Percentiles rank a stretch among this genome's conserved stretches.
These are phyloP conservation scores for Solanum bulbocastanum DNA, from an alignment of 257 asterid genomes.

Conservation along the genomic window DNA sequence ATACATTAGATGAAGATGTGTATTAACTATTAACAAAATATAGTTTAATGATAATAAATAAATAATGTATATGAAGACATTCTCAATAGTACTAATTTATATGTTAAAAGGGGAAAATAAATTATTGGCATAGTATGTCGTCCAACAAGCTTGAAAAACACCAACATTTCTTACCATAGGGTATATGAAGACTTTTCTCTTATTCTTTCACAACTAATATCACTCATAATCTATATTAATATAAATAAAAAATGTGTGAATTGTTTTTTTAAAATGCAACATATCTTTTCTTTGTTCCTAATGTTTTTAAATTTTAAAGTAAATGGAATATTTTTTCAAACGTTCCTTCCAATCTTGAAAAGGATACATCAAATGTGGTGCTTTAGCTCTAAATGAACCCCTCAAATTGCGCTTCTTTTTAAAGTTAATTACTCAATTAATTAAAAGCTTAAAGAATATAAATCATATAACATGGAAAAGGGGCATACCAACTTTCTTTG, in stretches of 20 bases:
- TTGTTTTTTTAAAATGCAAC: background rate
- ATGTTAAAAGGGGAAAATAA: background rate
- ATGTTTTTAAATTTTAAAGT: background rate
- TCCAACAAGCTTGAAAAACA: background rate
- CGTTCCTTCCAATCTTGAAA: background rate
- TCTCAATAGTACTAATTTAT: background rate
- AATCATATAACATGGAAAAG: background rate
- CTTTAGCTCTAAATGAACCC: background rate
- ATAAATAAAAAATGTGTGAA: background rate
- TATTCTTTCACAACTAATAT: background rate
- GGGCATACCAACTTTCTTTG: background rate
- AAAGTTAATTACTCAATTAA: background rate
- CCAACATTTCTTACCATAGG: background rate
- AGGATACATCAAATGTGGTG: background rate
- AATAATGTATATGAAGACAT: background rate
- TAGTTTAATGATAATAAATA: background rate
- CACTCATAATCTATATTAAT: background rate
- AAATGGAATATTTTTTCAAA: background rate
- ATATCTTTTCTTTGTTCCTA: background rate
- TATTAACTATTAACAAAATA: too few species aligned
- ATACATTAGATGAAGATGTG: too few species aligned
- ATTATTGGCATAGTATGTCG: background rate
- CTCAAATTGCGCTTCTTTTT: background rate
- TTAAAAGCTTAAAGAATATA: background rate
- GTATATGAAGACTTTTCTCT: background rate